Evolutionary conservation across 129 eudicot genomes (phyloP).

Genomic region (Arctium lappa): DNA sequence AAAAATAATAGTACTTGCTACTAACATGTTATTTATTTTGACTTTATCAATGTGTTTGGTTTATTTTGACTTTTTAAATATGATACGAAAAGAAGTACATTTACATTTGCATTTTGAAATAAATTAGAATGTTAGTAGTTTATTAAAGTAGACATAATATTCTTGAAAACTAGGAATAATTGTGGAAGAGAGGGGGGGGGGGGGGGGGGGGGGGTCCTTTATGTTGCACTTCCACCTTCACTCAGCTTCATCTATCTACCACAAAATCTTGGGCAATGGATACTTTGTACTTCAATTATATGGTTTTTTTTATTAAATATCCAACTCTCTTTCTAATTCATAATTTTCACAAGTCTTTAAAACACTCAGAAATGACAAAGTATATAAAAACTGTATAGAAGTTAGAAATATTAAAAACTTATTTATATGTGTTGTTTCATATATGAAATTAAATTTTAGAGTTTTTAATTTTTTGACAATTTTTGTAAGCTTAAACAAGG

Average conservation of each 20-base stretch:
- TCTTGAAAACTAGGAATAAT: background rate
- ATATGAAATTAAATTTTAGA: too few relatives aligned
- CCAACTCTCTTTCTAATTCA: background rate
- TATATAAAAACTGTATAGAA: too few relatives aligned
- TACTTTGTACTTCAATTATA: slow-evolving; percentile 14
- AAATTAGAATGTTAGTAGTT: background rate
- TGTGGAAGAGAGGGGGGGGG: slow-evolving; percentile 17
- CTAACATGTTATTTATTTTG: background rate
- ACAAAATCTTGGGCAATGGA: slow-evolving; percentile 18
- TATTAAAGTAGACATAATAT: background rate
- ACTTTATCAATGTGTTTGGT: background rate
- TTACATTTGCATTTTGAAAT: background rate
- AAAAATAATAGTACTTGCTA: too few relatives aligned
- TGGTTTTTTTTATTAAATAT: background rate
- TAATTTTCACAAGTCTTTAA: background rate
- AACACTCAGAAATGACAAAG: background rate
- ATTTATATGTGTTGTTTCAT: background rate
- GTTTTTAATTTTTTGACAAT: too few relatives aligned
- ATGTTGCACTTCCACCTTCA: slow-evolving; percentile 11
- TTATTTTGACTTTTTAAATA: background rate
- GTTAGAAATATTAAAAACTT: too few relatives aligned
- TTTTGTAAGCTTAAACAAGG: background rate
- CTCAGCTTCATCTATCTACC: slow-evolving; percentile 19
- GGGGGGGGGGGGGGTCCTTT: slow-evolving; percentile 21
- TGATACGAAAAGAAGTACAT: too few relatives aligned